These are phyloP conservation scores for Verticillium dahliae DNA, from an alignment of 2,329 filamentous ascomycete species.

Conservation along the genomic window DNA sequence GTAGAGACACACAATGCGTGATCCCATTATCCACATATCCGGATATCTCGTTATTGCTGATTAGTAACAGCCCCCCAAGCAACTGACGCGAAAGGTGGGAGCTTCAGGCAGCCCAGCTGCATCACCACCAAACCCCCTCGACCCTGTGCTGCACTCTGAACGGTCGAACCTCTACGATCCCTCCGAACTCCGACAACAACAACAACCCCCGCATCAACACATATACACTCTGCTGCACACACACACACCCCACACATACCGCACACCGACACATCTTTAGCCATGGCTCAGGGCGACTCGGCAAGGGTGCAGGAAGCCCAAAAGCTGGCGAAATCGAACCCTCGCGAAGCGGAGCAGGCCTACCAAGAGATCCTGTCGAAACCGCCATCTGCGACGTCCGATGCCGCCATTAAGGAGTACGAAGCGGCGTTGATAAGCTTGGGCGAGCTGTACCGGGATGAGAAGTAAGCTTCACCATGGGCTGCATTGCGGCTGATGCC, in stretches of 20 bases:
- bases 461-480: constrained; percentile 52
- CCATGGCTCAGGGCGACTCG: constrained; percentile 53
- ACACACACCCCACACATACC: constrained; percentile 15
- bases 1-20: neutral
- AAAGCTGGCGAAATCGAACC: constrained; percentile 72
- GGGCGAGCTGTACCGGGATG: constrained; percentile 87
- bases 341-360: constrained; percentile 75
- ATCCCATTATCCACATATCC: neutral
- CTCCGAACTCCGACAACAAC: neutral
- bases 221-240: neutral
- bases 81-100: neutral
- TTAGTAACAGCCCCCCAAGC: neutral
- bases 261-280: constrained; percentile 8
- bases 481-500: neutral
- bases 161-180: neutral
- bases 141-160: neutral
- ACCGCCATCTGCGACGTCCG: constrained; percentile 73
- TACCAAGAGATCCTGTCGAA: constrained; percentile 88
- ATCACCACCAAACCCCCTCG: constrained; percentile 4
- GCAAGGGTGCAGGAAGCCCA: constrained; percentile 80
- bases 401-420: constrained; percentile 84
- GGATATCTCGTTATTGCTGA: neutral
- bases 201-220: too few relatives aligned
- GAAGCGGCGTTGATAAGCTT: constrained; percentile 82
- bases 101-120: neutral